A percentile compares a stretch with the other conserved stretches of the same genome.
Conservation (phyloP, 1,139 yeast genomes). For the Candida sp. region DNA sequence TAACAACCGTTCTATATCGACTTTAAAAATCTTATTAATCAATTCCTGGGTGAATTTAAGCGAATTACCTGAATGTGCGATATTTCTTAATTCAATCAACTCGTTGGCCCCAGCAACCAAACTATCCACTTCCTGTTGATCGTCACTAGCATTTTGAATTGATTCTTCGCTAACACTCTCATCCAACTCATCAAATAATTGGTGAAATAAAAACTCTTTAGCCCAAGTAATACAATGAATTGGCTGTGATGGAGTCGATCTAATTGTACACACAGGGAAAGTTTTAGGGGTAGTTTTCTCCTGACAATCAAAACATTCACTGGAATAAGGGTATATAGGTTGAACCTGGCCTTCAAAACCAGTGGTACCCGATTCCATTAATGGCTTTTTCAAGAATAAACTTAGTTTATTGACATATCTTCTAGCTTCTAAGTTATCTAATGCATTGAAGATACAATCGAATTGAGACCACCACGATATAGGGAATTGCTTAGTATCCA, state of each 20-base stretch:
- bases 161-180: slow-evolving; percentile 17
- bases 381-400: slow-evolving; percentile 66
- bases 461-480: slow-evolving; percentile 81
- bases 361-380: slow-evolving; percentile 93
- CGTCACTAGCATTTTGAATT: slow-evolving; percentile 53
- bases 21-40: slow-evolving; percentile 53
- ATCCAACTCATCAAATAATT: slow-evolving; percentile 65
- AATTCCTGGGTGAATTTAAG: slow-evolving; percentile 36
- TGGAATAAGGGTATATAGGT: slow-evolving; percentile 76
- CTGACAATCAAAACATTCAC: slow-evolving; percentile 94
- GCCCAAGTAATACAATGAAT: slow-evolving; percentile 99
- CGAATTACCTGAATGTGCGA: slow-evolving; percentile 31
- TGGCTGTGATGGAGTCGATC: slow-evolving; percentile 96
- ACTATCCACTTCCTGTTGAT: slow-evolving; percentile 64
- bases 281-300: slow-evolving; percentile 86
- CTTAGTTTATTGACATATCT: slow-evolving; percentile 84
- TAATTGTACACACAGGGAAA: slow-evolving; percentile 93
- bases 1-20: slow-evolving; percentile 73
- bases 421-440: slow-evolving; percentile 92
- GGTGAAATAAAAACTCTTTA: slow-evolving; percentile 80
- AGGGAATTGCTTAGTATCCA: slow-evolving; percentile 71
- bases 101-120: slow-evolving; percentile 76
- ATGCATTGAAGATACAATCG: slow-evolving; percentile 79
- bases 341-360: slow-evolving; percentile 94
- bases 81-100: slow-evolving; percentile 56